Evolutionary conservation across 345 rosid genomes (phyloP), one percentile per base, ranked within the genome.

Genomic region (Odontarrhena argentea): DNA sequence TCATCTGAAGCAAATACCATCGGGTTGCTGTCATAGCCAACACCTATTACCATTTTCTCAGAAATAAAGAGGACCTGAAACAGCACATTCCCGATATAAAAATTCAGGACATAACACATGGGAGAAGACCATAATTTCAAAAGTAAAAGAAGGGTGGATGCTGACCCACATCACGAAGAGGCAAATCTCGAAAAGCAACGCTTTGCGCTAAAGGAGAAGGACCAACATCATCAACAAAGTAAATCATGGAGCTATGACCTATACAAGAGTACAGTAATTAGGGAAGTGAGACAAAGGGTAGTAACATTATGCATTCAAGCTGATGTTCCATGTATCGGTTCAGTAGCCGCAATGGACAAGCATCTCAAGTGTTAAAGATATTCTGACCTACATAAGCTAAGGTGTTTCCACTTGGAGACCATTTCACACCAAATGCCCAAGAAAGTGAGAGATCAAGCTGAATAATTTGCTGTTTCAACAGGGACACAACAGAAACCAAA

Each of bases 121-220:
- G 36, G 60, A 74, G 67, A 76, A 59, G 51, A 68, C 68, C 26
- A 54, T 55, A 55, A 67, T 46, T 51, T 53, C 65, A 71, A 60
- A 77, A 50, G 42, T 13, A 64, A 67, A 77, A 81, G 74, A 74
- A 81, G 80, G 78, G 86, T 80, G 92, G 87, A 91, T 75, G 97
- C 96, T 88, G 95, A 94, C 99, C 99, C 99, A 94, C 97, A 91
- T 94, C 99, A 87, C 96, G 93, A 68, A 94, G 99, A 70, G 99
- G 99, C 89, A 94, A 86, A 85, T 91, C 85, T 35, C 88, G 85
- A 71, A 87, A 81, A 45, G 95, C 87, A 51, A 94, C 88, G 69
- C 77, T 94, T 68, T 94, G 99, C 43, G 96, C 99, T 76, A 88
- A 79, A 68, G 99, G 99, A 53, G 96, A 85, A 54, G 99, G 96